Base-by-base conservation (phyloP, 2,329 filamentous ascomycete genomes). In the Pyricularia sp. region DNA sequence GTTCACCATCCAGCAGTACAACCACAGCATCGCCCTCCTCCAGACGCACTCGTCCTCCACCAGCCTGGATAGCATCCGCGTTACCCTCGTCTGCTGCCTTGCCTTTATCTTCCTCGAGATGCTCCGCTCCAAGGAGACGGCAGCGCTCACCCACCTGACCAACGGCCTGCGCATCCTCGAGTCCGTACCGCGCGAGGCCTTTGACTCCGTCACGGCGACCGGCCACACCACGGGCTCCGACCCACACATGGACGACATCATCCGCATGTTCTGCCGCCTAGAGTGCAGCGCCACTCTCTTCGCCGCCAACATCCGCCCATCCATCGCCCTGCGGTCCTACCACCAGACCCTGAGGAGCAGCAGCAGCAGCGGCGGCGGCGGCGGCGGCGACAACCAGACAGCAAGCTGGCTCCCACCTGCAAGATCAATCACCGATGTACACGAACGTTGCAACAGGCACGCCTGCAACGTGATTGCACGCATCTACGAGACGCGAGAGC, bases 1-100 rank as follows among this genome's bases (percentile, higher is more conserved):
- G 6, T 76, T 77, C 67, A 73, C 72, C 55, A 73, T 78, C 65
- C 71, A 75, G 65, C 74, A 77, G 64, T 77, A 78, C 67, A 75
- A 73, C 68, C 69, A 70, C 10, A 74, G 75, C 24, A 74, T 78
- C 63, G 72, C 72, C 62, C 70, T 71, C 24, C 70, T 76, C 19
- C 70, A 71, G 33, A 65, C 64, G 44, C 70, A 72, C 62, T 70
- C 70, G 7, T 66, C 66, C 5, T 70, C 69, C 4, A 67, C 68
- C 3, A 67, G 66, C 28, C 60, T 66, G 7, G 69, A 70, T n/a
- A 71, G 69, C 66, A 69, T 73, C 5, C 67, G 66, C 22, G 62
- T 72, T 12, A 71, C 69, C 1, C 69, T 72, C 31, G 63, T 70
- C 44, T 72, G 71, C 66, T 72, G 71, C 49, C 66, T 72, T 19